Conservation (phyloP, 1,284 basidiomycete species). For the Marasmius oreades region DNA sequence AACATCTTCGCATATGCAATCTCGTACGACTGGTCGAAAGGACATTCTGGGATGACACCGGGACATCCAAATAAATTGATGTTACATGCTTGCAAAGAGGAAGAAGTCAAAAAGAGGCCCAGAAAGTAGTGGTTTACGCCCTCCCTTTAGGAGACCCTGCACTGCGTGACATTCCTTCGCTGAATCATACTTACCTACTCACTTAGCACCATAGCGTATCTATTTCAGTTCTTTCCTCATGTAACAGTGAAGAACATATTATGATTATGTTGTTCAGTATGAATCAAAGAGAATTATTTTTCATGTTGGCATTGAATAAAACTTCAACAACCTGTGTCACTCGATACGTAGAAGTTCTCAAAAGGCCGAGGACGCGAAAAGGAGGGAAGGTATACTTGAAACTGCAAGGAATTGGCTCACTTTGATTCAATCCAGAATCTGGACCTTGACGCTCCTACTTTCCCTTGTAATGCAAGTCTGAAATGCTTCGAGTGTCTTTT, state of each 20-base stretch:
- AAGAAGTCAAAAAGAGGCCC: conserved; percentile 77
- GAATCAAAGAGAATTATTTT: background rate
- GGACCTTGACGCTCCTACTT: conserved; percentile 23
- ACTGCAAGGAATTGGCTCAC: background rate
- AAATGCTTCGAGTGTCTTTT: conserved; percentile 49
- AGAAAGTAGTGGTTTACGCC: conserved; percentile 35
- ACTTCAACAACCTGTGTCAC: too few species aligned
- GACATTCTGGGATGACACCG: conserved; percentile 82
- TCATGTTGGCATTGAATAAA: too few species aligned
- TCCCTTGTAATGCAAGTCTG: conserved; percentile 35
- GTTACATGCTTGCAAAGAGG: conserved; percentile 87
- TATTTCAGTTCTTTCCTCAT: background rate
- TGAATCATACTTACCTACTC: background rate
- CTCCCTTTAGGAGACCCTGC: background rate
- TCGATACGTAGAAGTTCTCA: too few species aligned
- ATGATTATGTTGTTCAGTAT: background rate
- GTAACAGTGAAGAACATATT: background rate
- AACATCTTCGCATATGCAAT: conserved; percentile 88
- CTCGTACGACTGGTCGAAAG: conserved; percentile 90
- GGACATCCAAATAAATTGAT: conserved; percentile 83
- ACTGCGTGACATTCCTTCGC: background rate
- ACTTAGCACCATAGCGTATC: background rate
- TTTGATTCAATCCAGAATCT: conserved; percentile 14
- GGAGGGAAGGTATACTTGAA: too few species aligned
- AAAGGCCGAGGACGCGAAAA: too few species aligned